Percentiles rank a stretch among this genome's conserved stretches.
phyloP scores from a whole-genome alignment of 257 asterid genomes.

The Jaltomata sinuosa region DNA sequence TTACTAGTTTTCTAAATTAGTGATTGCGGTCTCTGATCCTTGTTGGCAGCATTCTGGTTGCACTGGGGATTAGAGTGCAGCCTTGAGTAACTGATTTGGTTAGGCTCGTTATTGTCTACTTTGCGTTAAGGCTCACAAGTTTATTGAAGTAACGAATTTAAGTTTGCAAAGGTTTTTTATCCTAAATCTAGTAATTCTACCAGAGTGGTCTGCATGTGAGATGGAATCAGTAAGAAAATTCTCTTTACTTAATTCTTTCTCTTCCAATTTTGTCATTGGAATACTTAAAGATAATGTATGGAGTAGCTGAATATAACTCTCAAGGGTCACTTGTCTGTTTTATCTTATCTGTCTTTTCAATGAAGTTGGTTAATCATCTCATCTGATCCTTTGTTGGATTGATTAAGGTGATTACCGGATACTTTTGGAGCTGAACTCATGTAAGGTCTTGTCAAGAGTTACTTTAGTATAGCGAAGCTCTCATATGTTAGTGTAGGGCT shows the following conservation, averaged over 20 bases:
- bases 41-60: neutral
- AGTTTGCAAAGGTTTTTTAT: neutral
- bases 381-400: neutral
- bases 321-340: neutral
- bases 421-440: neutral
- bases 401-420: neutral
- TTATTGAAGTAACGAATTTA: neutral
- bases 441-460: neutral
- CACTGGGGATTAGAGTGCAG: neutral
- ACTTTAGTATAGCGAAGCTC: neutral
- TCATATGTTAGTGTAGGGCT: neutral
- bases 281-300: neutral
- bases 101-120: neutral
- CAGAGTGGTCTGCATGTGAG: neutral
- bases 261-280: neutral
- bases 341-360: neutral
- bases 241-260: neutral
- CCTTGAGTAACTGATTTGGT: neutral
- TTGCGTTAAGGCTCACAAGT: neutral
- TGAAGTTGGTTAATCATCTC: neutral
- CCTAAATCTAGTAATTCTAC: neutral
- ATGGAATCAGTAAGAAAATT: neutral
- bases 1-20: neutral
- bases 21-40: neutral
- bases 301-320: neutral